Conservation (phyloP, 2,329 filamentous ascomycete genomes). For the Myriosclerotinia duriaeana region DNA sequence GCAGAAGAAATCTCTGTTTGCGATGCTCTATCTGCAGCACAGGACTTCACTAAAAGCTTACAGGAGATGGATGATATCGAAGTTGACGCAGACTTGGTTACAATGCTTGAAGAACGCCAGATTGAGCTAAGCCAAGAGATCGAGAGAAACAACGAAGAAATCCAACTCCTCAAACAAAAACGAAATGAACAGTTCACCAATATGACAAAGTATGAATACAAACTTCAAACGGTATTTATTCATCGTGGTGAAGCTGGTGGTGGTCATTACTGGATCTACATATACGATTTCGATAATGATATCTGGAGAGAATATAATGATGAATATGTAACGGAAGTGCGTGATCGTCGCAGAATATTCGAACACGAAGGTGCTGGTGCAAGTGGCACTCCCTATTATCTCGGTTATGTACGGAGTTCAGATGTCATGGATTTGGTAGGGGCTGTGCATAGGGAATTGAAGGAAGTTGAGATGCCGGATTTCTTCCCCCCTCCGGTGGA, state of each 20-base stretch:
- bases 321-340: constrained; percentile 68
- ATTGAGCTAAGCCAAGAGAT: constrained; percentile 49
- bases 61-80: constrained; percentile 46
- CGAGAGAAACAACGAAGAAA: constrained; percentile 47
- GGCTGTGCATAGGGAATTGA: constrained; percentile 51
- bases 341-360: constrained; percentile 67
- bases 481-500: constrained; percentile 1
- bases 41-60: constrained; percentile 47
- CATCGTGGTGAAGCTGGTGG: constrained; percentile 71
- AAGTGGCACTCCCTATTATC: constrained; percentile 76
- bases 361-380: constrained; percentile 56
- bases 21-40: constrained; percentile 38
- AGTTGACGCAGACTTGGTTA: constrained; percentile 45
- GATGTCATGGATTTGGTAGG: constrained; percentile 59
- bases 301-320: constrained; percentile 97
- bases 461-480: constrained; percentile 27
- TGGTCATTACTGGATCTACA: constrained; percentile 94
- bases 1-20: constrained; percentile 34
- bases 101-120: constrained; percentile 48
- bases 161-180: constrained; percentile 45
- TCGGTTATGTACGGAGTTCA: constrained; percentile 76
- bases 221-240: constrained; percentile 88
- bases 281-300: constrained; percentile 77
- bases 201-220: constrained; percentile 68
- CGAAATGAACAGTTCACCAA: constrained; percentile 58